These are phyloP conservation scores for Trypanosoma vivax DNA, from an alignment of 208 protist genomes.

Conservation along the genomic window DNA sequence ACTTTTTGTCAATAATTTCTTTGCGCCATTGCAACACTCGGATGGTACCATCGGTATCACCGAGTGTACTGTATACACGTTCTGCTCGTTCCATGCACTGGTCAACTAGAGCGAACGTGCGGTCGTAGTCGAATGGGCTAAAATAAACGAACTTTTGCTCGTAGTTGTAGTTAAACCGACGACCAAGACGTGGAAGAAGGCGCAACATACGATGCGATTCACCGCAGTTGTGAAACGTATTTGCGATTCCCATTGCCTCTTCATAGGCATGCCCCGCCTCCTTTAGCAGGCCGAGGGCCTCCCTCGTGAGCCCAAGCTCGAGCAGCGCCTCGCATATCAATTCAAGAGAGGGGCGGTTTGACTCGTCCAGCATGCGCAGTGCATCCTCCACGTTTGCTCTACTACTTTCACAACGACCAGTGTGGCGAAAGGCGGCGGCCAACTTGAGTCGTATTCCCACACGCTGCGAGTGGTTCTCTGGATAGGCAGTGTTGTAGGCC, in stretches of 20 bases:
- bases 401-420: conserved; percentile 57
- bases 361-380: conserved; percentile 58
- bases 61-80: conserved; percentile 30
- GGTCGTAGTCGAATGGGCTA: conserved; percentile 85
- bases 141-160: conserved; percentile 89
- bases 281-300: conserved; percentile 29
- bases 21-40: conserved; percentile 75
- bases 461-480: conserved; percentile 62
- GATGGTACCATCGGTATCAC: conserved; percentile 46
- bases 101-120: conserved; percentile 76
- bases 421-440: conserved; percentile 68
- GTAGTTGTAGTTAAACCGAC: conserved; percentile 79
- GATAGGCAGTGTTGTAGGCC: conserved; percentile 79
- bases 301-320: conserved; percentile 69
- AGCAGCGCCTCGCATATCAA: conserved; percentile 78
- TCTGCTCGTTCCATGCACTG: conserved; percentile 78
- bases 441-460: conserved; percentile 76
- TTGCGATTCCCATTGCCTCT: conserved; percentile 60
- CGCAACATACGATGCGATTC: conserved; percentile 84
- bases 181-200: conserved; percentile 68
- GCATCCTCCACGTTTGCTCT: conserved; percentile 49
- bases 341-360: conserved; percentile 50
- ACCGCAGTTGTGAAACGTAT: conserved; percentile 72
- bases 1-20: conserved; percentile 83
- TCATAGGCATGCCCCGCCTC: conserved; percentile 60